Base-by-base conservation (phyloP, 2,329 filamentous ascomycete species). In the Phaeosphaeria sp. region DNA sequence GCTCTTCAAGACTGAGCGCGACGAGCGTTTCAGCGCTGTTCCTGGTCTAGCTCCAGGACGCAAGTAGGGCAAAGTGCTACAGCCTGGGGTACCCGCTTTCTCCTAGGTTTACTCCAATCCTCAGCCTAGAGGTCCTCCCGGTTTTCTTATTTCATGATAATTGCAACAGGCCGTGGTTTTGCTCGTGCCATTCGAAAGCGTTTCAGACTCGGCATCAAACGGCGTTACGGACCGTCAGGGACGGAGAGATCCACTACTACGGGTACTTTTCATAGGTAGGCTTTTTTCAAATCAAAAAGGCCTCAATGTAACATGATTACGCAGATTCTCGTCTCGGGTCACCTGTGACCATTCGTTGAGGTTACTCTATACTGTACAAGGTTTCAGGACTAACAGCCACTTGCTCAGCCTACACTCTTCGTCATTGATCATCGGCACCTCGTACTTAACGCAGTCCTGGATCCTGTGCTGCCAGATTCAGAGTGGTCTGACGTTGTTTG, bases 1-100 rank as follows among this genome's bases (percentile, higher is more conserved):
- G 65, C 91, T 98, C 83, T 99, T 98, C 81, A 95, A 97, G 86
- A 98, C 95, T 40, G 95, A 99, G 83, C 88, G 95, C 63, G 95
- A 98, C 80, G 94, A 97, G 84, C 85, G 93, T 59, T 98, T 88
- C 69, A 86, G 83, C 69, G 86, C 86, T 67, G 87, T 89, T 44
- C 87, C 87, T 36, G 87, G 87, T 55, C 76, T 90, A 73, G 87
- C 86, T 15, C 84, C 86, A 49, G 75, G 73, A 11, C 68, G 75
- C 36, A 75, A 74, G 60, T 78, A 52, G 73, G 46, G n/a, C 6
- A 25, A 22, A 49, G 45, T 30, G 30, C 30, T 36, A 36, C 11
- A 36, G 11, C 3, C 30, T 13, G 11, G 5, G 30, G 30, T 13
- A 36, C 3, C 15, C 30, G 30, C 30, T 36, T 36, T 36, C 11